Conservation (phyloP, 2,329 filamentous ascomycete genomes). For the Botrytis sinoallii region DNA sequence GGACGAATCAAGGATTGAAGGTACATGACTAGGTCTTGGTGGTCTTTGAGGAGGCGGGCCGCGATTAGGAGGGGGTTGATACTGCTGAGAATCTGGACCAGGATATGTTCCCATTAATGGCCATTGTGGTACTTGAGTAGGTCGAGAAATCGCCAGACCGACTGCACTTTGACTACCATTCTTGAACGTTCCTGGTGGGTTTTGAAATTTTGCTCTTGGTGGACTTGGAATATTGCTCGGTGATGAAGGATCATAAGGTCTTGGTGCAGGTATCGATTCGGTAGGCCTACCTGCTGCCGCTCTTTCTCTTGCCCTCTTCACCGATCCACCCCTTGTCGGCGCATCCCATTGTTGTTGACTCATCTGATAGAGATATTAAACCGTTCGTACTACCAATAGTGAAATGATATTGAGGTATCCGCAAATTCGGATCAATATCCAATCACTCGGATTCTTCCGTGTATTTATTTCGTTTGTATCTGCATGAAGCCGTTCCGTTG, state of each 20-base stretch:
- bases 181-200: slow-evolving; percentile 28
- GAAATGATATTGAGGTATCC: slow-evolving; percentile 24
- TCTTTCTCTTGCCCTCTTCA: slow-evolving; percentile 54
- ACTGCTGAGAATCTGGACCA: slow-evolving; percentile 39
- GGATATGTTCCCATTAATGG: slow-evolving; percentile 42
- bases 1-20: slow-evolving; percentile 56
- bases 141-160: slow-evolving; percentile 48
- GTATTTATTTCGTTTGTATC: slow-evolving; percentile 32
- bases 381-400: slow-evolving; percentile 7
- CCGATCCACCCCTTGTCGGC: slow-evolving; percentile 41
- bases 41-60: slow-evolving; percentile 56
- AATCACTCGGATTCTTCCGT: slow-evolving; percentile 25
- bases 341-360: slow-evolving; percentile 34
- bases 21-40: slow-evolving; percentile 57
- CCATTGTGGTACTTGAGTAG: slow-evolving; percentile 52
- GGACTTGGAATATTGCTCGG: slow-evolving; percentile 23
- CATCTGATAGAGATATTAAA: slow-evolving; percentile 28
- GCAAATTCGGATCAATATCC: slow-evolving; percentile 26
- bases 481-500: slow-evolving; percentile 35
- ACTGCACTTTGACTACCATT: slow-evolving; percentile 28
- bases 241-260: slow-evolving; percentile 25
- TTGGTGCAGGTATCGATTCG: slow-evolving; percentile 30
- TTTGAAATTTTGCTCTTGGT: slow-evolving; percentile 28
- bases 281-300: slow-evolving; percentile 44
- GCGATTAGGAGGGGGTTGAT: slow-evolving; percentile 50